Percentiles rank a stretch among this genome's conserved stretches.
Evolutionary conservation across 1,284 basidiomycete genomes (phyloP).

Genomic region (Irpex sp.): DNA sequence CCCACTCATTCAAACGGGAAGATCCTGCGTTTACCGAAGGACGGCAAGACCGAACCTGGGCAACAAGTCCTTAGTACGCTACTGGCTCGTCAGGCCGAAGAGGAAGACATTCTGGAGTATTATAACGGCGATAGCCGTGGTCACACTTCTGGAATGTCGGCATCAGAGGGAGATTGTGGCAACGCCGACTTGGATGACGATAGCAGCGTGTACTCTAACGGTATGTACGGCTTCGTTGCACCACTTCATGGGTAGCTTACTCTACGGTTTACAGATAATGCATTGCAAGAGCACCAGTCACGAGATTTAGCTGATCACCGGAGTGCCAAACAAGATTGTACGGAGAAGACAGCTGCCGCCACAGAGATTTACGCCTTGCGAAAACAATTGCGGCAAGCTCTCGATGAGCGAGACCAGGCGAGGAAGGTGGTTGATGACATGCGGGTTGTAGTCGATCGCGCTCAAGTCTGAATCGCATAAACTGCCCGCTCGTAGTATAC

Average conservation of each 20-base stretch:
- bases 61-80: neutral
- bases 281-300: neutral
- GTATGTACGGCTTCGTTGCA: neutral
- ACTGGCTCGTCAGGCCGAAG: neutral
- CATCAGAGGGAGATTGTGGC: neutral
- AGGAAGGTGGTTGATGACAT: slow-evolving; percentile 8
- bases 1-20: neutral
- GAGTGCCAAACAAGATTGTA: neutral
- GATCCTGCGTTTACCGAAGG: neutral
- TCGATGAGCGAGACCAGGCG: slow-evolving; percentile 10
- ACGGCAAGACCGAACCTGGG: neutral
- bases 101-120: neutral
- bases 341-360: neutral
- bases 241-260: neutral
- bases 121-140: neutral
- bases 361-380: slow-evolving; percentile 4
- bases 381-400: slow-evolving; percentile 5
- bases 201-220: slow-evolving; percentile 8
- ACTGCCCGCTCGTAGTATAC: neutral
- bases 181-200: slow-evolving; percentile 3
- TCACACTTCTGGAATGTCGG: neutral
- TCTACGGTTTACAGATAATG: neutral
- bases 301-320: neutral
- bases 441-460: slow-evolving; percentile 3
- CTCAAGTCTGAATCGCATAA: neutral